Percentiles rank a stretch among this genome's conserved stretches.
Evolutionary conservation across 1,139 yeast species (phyloP).

Genomic region (Hemisphaericaspora xylanilytica): DNA sequence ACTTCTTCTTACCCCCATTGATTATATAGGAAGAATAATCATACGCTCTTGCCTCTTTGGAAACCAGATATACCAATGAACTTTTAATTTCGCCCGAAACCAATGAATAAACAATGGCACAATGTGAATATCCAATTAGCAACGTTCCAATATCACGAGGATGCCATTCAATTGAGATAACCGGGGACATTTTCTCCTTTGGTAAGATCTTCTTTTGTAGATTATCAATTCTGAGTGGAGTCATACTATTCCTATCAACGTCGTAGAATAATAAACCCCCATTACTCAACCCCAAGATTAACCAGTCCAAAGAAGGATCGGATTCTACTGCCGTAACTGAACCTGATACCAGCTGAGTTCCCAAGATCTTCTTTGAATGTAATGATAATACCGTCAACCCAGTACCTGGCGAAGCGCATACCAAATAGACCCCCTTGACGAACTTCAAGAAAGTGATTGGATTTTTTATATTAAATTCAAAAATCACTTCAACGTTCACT

Average conservation of each 20-base stretch:
- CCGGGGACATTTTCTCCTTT: constrained; percentile 54
- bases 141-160: constrained; percentile 87
- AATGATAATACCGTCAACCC: constrained; percentile 68
- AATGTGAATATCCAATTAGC: constrained; percentile 68
- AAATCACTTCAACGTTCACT: constrained; percentile 72
- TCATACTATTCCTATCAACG: constrained; percentile 68
- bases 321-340: constrained; percentile 64
- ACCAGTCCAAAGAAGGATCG: constrained; percentile 89
- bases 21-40: constrained; percentile 29
- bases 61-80: constrained; percentile 55
- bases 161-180: constrained; percentile 68
- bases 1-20: constrained; percentile 44
- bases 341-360: constrained; percentile 58
- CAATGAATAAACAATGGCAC: constrained; percentile 69
- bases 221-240: constrained; percentile 69
- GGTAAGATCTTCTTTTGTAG: constrained; percentile 61
- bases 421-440: constrained; percentile 77
- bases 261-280: constrained; percentile 79
- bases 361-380: constrained; percentile 57
- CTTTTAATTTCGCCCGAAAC: constrained; percentile 56
- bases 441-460: constrained; percentile 60
- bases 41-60: constrained; percentile 34
- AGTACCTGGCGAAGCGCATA: constrained; percentile 47
- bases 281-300: constrained; percentile 73
- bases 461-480: constrained; percentile 49